Conservation (phyloP, 495 filamentous ascomycete species). For the Penicillium atrosanguineum region DNA sequence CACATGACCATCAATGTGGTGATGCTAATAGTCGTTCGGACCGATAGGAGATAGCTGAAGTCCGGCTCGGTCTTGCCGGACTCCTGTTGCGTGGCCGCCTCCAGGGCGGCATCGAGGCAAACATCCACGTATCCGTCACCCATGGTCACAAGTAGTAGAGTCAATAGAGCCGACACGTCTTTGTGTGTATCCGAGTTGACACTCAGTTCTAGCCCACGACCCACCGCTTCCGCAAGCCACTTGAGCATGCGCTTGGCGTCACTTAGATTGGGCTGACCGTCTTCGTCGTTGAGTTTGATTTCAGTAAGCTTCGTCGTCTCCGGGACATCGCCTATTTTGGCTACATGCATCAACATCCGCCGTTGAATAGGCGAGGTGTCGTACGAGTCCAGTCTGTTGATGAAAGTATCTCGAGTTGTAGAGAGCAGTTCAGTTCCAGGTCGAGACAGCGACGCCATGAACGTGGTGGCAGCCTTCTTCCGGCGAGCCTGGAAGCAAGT, state of each 20-base stretch:
- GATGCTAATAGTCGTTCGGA: conserved; percentile 81
- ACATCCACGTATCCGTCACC: conserved; percentile 94
- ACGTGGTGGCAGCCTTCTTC: conserved; percentile 82
- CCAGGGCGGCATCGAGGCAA: conserved; percentile 80
- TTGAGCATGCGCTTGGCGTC: conserved; percentile 94
- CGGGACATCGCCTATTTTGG: conserved; percentile 58
- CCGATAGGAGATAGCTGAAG: conserved; percentile 72
- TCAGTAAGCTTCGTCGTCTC: conserved; percentile 58
- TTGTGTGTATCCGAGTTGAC: conserved; percentile 86
- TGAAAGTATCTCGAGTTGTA: conserved; percentile 74
- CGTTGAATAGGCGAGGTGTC: conserved; percentile 83
- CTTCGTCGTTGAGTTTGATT: conserved; percentile 84
- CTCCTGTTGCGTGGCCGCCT: conserved; percentile 73
- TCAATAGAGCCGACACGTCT: conserved; percentile 84
- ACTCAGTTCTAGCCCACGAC: conserved; percentile 85
- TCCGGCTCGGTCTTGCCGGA: conserved; percentile 80
- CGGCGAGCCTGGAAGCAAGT: conserved; percentile 84
- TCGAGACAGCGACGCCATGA: conserved; percentile 86
- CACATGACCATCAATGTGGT: conserved; percentile 90
- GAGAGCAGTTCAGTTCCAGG: conserved; percentile 78
- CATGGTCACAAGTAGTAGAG: conserved; percentile 83
- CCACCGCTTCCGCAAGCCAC: conserved; percentile 95
- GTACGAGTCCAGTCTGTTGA: conserved; percentile 78
- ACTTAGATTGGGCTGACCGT: conserved; percentile 78
- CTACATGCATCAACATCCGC: conserved; percentile 79